These are phyloP conservation scores for Penicillium arizonense DNA, from an alignment of 495 filamentous ascomycete species.

Conservation along the genomic window DNA sequence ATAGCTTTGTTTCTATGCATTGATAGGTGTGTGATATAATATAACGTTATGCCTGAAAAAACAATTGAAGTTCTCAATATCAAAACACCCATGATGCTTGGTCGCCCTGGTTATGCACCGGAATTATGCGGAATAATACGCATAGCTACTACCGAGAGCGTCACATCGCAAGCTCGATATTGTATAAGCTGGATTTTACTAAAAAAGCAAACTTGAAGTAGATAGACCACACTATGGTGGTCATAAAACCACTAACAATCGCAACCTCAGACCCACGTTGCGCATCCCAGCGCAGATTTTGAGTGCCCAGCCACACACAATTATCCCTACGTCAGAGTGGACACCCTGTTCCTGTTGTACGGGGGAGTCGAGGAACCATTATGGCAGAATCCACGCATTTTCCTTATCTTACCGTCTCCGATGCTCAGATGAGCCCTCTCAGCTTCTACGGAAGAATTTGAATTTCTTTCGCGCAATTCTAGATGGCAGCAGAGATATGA, in stretches of 20 bases:
- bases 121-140: constrained; percentile 1
- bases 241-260: background rate
- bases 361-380: too few species aligned
- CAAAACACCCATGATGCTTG: background rate
- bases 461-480: too few species aligned
- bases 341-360: background rate
- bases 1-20: background rate
- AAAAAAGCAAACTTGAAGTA: background rate
- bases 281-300: background rate
- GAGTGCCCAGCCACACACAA: background rate
- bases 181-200: background rate
- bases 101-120: background rate
- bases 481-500: too few species aligned
- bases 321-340: constrained; percentile 3
- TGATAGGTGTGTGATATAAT: background rate
- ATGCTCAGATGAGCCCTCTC: too few species aligned
- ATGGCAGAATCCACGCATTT: too few species aligned
- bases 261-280: constrained; percentile 3
- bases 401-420: too few species aligned
- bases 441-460: too few species aligned
- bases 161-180: background rate
- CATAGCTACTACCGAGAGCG: background rate
- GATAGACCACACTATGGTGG: background rate
- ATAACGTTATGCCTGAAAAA: background rate
- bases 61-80: background rate